Conservation (phyloP, 768 basidiomycete species). For the Suillus subaureus region DNA sequence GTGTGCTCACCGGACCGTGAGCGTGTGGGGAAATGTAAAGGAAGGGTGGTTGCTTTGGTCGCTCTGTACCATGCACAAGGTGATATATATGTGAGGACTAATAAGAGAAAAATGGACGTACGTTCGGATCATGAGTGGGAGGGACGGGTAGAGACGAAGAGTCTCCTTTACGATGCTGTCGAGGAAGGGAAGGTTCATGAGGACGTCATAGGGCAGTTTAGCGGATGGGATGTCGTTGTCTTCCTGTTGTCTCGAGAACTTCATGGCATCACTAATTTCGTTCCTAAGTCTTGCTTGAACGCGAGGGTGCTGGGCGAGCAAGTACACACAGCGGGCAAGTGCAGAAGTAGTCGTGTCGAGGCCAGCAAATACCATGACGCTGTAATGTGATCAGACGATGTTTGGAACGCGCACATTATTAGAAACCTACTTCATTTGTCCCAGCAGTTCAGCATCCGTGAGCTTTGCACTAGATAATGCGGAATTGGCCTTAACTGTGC, state of each 20-base stretch:
- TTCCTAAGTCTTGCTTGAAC: conserved; percentile 41
- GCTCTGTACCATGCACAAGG: conserved; percentile 24
- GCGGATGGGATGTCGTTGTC: background rate
- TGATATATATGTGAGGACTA: background rate
- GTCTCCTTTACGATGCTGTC: conserved; percentile 45
- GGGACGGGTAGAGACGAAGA: conserved; percentile 36
- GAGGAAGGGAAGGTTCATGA: conserved; percentile 39
- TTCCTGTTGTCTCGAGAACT: background rate
- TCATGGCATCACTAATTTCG: conserved; percentile 33
- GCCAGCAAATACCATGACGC: conserved; percentile 46
- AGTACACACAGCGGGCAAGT: conserved; percentile 36
- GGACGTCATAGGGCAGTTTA: conserved; percentile 39
- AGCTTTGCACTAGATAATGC: too few relatives aligned
- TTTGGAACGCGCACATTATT: too few relatives aligned
- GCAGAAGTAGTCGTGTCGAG: conserved; percentile 48
- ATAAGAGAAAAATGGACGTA: conserved; percentile 23
- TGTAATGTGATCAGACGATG: conserved; percentile 20
- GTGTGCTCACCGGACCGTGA: conserved; percentile 39
- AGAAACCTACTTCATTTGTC: conserved; percentile 51
- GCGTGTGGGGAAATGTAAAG: conserved; percentile 39
- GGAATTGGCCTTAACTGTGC: conserved; percentile 40
- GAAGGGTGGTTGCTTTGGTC: conserved; percentile 39
- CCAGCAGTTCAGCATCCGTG: conserved; percentile 46
- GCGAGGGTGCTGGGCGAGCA: conserved; percentile 38
- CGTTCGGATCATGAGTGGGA: conserved; percentile 16